Evolutionary conservation across 2,329 filamentous ascomycete genomes (phyloP).

Genomic region (Penicillium sumatraense): DNA sequence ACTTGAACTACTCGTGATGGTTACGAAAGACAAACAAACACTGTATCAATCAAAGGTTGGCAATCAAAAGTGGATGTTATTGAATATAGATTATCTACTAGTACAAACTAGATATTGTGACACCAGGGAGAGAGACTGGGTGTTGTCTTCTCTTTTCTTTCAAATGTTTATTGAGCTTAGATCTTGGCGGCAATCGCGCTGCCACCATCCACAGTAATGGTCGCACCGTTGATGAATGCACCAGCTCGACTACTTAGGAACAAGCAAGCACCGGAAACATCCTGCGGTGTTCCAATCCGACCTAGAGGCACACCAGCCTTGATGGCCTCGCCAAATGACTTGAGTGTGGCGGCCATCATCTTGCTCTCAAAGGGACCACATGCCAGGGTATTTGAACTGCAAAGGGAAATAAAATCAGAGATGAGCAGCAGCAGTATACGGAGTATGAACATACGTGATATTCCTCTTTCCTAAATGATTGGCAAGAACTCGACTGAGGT

Average conservation of each 20-base stretch:
- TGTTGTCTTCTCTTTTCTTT: too few species aligned
- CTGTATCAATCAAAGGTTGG: too few species aligned
- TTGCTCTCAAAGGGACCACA: slow-evolving; percentile 67
- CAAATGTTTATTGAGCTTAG: slow-evolving; percentile 25
- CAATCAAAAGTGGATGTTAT: neutral
- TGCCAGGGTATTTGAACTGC: slow-evolving; percentile 67
- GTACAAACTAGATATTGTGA: neutral
- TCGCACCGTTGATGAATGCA: slow-evolving; percentile 67
- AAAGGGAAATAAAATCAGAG: slow-evolving; percentile 42
- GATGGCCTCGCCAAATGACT: slow-evolving; percentile 55
- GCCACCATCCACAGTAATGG: slow-evolving; percentile 66
- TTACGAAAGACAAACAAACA: too few species aligned
- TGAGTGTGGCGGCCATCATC: slow-evolving; percentile 60
- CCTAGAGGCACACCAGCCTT: slow-evolving; percentile 65
- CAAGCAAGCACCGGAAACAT: slow-evolving; percentile 73
- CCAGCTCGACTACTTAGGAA: slow-evolving; percentile 72
- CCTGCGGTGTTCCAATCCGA: slow-evolving; percentile 68
- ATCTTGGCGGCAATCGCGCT: slow-evolving; percentile 46
- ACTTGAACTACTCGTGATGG: too few species aligned
- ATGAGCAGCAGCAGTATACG: slow-evolving; percentile 9
- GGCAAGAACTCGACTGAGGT: slow-evolving; percentile 57
- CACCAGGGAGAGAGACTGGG: too few species aligned
- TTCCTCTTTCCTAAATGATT: slow-evolving; percentile 57
- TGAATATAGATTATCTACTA: slow-evolving; percentile 6
- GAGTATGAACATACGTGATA: slow-evolving; percentile 53